Percentiles rank a stretch among this genome's conserved stretches.
These are phyloP conservation scores for Zygosaccharomyces gambellarensis DNA, from an alignment of 805 yeast genomes.

Conservation along the genomic window DNA sequence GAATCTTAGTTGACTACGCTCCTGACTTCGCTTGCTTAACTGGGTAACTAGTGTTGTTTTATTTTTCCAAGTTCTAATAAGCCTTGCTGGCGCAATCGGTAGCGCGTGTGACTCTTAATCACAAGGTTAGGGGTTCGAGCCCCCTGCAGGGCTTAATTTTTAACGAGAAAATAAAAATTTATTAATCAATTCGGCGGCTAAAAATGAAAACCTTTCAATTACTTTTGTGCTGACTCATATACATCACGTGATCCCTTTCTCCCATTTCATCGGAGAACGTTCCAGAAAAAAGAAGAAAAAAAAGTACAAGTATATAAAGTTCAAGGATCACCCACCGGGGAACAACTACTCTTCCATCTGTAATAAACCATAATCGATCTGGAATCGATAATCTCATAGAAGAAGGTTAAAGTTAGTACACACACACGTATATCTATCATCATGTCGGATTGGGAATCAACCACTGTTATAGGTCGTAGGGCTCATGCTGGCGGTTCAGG, in stretches of 20 bases:
- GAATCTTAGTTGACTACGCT: too few relatives aligned
- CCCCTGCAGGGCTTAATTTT: too few relatives aligned
- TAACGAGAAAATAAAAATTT: too few relatives aligned
- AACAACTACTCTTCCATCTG: not conserved
- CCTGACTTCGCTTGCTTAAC: too few relatives aligned
- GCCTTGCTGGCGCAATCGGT: too few relatives aligned
- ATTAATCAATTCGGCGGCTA: too few relatives aligned
- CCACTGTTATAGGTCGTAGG: constrained; percentile 81
- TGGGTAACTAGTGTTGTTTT: too few relatives aligned
- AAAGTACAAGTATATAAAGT: not conserved
- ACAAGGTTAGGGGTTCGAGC: too few relatives aligned
- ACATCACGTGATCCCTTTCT: not conserved
- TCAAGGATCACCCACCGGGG: not conserved
- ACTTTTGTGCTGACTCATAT: too few relatives aligned
- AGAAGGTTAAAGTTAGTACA: not conserved
- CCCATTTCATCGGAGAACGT: not conserved
- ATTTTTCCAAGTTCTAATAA: too few relatives aligned
- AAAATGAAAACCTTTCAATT: too few relatives aligned
- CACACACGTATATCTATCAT: constrained; percentile 1
- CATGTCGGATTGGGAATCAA: constrained; percentile 80
- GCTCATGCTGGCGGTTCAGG: constrained; percentile 87
- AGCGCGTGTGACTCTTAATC: too few relatives aligned
- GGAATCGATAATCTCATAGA: not conserved
- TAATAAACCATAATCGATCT: not conserved
- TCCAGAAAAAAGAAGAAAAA: constrained; percentile 3